A percentile compares a stretch with the other conserved stretches of the same genome.
Conservation (phyloP, 164 flowering plant species). For the Umbellularia californica region DNA sequence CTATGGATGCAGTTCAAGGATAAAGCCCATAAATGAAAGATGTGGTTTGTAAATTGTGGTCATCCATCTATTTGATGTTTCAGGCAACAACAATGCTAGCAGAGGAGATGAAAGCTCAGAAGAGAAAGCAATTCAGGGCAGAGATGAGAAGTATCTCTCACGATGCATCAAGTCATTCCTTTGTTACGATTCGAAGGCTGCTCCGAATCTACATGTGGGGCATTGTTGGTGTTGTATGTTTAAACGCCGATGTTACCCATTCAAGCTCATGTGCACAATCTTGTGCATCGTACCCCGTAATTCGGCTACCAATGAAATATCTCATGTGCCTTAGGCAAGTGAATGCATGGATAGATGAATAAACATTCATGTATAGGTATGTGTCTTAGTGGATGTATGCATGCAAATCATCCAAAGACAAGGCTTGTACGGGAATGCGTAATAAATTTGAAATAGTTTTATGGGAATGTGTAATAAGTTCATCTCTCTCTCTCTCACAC, state of each 20-base stretch:
- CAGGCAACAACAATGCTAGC: not conserved
- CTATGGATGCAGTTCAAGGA: not conserved
- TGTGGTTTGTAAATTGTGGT: not conserved
- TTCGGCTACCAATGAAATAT: not conserved
- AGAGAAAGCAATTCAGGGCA: not conserved
- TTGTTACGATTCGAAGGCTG: not conserved
- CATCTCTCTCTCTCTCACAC: not conserved
- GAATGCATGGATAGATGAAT: not conserved
- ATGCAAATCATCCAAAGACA: not conserved
- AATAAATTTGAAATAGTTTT: not conserved
- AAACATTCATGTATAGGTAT: not conserved
- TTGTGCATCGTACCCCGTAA: not conserved
- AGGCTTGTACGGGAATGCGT: not conserved
- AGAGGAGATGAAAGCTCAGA: not conserved
- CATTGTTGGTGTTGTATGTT: conserved; percentile 3
- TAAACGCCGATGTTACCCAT: not conserved
- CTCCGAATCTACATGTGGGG: not conserved
- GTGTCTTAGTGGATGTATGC: not conserved
- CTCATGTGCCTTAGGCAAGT: not conserved
- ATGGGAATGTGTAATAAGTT: not conserved
- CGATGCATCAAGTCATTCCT: conserved; percentile 1
- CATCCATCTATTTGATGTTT: not conserved
- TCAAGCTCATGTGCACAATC: not conserved
- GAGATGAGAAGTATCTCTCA: not conserved
- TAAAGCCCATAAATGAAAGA: not conserved